A percentile compares a stretch with the other conserved stretches of the same genome.
Evolutionary conservation across 202 grass and related monocot genomes (phyloP).

Genomic region (Tripidium arundinaceum): DNA sequence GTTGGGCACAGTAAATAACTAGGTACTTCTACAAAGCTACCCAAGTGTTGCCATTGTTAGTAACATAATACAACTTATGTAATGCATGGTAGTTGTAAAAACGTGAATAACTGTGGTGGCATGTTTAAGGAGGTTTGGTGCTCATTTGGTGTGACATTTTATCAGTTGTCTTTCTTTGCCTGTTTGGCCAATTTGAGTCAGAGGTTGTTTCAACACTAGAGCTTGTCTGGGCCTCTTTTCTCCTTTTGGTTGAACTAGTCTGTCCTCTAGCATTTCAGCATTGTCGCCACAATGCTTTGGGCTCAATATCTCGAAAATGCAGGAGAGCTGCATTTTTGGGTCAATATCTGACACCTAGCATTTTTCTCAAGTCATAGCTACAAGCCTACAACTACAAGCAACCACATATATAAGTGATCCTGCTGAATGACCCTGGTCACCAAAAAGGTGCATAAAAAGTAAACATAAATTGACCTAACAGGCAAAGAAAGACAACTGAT

Average conservation of each 20-base stretch:
- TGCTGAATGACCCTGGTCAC: neutral
- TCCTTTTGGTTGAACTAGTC: neutral
- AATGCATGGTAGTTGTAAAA: neutral
- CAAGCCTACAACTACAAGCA: conserved; percentile 11
- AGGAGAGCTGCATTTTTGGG: neutral
- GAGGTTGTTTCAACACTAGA: neutral
- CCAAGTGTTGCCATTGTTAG: neutral
- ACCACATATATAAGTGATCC: neutral
- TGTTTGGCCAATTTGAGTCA: neutral
- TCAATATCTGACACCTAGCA: neutral
- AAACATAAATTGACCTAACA: conserved; percentile 11
- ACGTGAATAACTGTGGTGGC: neutral
- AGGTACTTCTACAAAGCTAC: neutral
- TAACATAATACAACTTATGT: neutral
- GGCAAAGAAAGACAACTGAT: conserved; percentile 6
- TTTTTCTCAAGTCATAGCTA: neutral
- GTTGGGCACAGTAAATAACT: neutral
- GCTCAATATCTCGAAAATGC: neutral
- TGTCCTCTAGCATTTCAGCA: neutral
- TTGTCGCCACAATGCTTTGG: neutral
- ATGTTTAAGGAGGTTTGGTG: conserved; percentile 8
- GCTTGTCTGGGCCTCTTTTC: neutral
- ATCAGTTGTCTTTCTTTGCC: conserved; percentile 5
- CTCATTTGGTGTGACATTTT: conserved; percentile 7
- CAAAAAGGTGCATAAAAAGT: neutral